Evolutionary conservation across 768 basidiomycete genomes (phyloP), one percentile per base, ranked within the genome.

Genomic region (Naematelia aurantialba): DNA sequence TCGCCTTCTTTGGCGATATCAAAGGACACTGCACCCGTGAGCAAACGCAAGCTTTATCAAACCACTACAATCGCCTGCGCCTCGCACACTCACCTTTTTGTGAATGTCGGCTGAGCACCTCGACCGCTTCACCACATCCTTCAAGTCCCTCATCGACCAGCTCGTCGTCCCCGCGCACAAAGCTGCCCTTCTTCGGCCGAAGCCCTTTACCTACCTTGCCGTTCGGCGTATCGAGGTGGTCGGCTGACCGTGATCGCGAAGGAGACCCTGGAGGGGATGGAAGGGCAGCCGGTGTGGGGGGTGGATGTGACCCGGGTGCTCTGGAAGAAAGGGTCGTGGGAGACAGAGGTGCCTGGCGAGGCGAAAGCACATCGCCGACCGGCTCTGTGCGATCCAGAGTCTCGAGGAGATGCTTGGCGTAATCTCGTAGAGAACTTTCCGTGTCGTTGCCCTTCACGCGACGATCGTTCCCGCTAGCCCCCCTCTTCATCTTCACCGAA

Each of bases 1-100:
- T 88, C 83, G 0, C 89, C 91, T 31, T 94, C 90, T 80, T 97
- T 96, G 72, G 86, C 89, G 56, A 97, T 91, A 78, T 97, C 93
- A 77, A 91, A 97, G 0, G 91, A 92, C 39, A 87, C 91, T 94
- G 65, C 22, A 10, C 26, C 19, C 51, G 26, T 56, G 30, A 26
- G 13, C 21, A n/a, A 21, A 48, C 10, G 22, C 22, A 4, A 2
- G 11, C 17, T n/a, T 60, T 31, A 58, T 29, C 45, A n/a, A 45
- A 64, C 56, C 39, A 29, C 11, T 45, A 17, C 55, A 25, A n/a
- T n/a, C n/a, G n/a, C n/a, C n/a, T n/a, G n/a, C 34, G 17, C 17
- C 34, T 39, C 8, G 8, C 3, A 21, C 4, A 73, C 84, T 50
- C 57, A 90, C 92, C 84, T 81, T 94, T 96, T 77, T 87, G 89